These are phyloP conservation scores for Cordyceps tenuipes DNA, from an alignment of 2,329 filamentous ascomycete genomes.

Conservation along the genomic window DNA sequence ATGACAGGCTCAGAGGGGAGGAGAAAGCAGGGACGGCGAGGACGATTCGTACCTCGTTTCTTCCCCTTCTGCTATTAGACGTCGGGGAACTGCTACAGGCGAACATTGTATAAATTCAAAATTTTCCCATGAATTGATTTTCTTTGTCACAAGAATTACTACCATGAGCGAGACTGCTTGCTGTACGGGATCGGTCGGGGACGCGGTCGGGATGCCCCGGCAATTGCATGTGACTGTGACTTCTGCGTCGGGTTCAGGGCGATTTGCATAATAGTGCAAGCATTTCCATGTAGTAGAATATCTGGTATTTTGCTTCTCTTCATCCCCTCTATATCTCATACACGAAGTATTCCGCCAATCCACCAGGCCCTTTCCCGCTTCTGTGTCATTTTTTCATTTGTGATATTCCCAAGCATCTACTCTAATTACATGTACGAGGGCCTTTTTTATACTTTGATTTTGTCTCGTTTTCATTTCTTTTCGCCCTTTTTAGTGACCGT, in stretches of 20 bases:
- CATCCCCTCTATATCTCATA: conserved; percentile 1
- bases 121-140: conserved; percentile 9
- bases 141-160: conserved; percentile 9
- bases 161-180: background rate
- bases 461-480: conserved; percentile 16
- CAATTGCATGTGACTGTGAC: background rate
- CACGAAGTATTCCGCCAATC: background rate
- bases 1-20: background rate
- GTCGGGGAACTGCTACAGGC: conserved; percentile 4
- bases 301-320: background rate
- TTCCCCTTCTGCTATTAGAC: conserved; percentile 8
- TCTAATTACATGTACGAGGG: conserved; percentile 8
- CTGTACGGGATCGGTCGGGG: too few relatives aligned
- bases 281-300: background rate
- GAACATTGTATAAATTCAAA: conserved; percentile 15
- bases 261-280: background rate
- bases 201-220: too few relatives aligned
- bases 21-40: background rate
- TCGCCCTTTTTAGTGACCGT: conserved; percentile 59
- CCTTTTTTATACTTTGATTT: conserved; percentile 12
- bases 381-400: background rate
- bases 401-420: conserved; percentile 1
- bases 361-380: background rate
- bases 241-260: too few relatives aligned
- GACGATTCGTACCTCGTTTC: background rate